Conservation (phyloP, 148 eudicot species). For the Heliosperma pusillum region DNA sequence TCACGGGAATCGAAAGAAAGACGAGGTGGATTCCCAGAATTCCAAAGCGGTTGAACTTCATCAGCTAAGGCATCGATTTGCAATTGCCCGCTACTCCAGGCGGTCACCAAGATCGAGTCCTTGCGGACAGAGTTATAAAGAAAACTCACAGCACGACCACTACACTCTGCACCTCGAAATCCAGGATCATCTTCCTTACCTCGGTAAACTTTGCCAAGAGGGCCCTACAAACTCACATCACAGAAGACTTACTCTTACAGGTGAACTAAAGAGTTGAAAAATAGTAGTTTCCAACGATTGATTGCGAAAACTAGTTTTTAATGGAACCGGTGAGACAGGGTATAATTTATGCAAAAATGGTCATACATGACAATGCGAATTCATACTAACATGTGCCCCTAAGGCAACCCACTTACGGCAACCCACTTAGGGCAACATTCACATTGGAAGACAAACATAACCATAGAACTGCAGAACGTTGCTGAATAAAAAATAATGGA, state of each 20-base stretch:
- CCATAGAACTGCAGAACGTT: not conserved
- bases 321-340: not conserved
- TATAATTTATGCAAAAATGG: not conserved
- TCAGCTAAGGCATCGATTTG: conserved; percentile 95
- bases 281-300: not conserved
- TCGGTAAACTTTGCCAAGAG: conserved; percentile 62
- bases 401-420: not conserved
- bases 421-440: not conserved
- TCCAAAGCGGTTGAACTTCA: conserved; percentile 94
- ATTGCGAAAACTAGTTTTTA: not conserved
- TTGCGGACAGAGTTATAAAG: conserved; percentile 71
- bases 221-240: conserved; percentile 56
- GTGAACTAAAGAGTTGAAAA: not conserved
- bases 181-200: conserved; percentile 44
- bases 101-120: conserved; percentile 79
- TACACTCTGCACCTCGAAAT: conserved; percentile 42
- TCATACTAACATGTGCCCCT: not conserved
- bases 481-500: not conserved
- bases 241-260: not conserved
- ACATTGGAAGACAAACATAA: not conserved
- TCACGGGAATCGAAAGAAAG: conserved; percentile 59
- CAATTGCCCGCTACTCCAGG: conserved; percentile 90
- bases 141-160: conserved; percentile 81
- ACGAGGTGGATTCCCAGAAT: conserved; percentile 60
- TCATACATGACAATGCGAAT: not conserved